Evolutionary conservation across 1,284 basidiomycete genomes (phyloP).

Genomic region (Paramarasmius palmivorus): DNA sequence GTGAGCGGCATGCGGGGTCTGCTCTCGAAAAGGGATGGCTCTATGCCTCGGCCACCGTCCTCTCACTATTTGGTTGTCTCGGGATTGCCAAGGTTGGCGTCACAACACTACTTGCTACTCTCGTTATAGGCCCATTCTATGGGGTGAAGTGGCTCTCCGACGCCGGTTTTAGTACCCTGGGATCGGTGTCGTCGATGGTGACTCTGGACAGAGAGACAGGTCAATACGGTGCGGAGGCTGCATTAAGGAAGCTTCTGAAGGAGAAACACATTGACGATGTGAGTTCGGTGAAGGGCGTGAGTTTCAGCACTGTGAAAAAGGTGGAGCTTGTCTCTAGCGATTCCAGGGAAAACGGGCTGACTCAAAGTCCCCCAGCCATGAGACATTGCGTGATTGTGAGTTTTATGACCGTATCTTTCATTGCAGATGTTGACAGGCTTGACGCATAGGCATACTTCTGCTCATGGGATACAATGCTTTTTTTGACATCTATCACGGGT

Average conservation of each 20-base stretch:
- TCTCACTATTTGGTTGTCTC: slow-evolving; percentile 15
- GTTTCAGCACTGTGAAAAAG: background rate
- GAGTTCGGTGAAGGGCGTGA: background rate
- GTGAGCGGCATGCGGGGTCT: slow-evolving; percentile 8
- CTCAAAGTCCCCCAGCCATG: no score
- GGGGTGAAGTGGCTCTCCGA: background rate
- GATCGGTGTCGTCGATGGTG: background rate
- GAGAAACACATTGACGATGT: background rate
- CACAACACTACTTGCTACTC: slow-evolving; percentile 4
- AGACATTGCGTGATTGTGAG: no score
- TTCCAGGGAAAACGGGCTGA: background rate
- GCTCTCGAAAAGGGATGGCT: slow-evolving; percentile 11
- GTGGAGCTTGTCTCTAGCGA: background rate
- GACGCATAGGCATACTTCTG: no score
- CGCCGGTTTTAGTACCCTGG: background rate
- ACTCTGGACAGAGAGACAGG: background rate
- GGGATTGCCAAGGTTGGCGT: no score
- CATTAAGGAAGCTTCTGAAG: background rate
- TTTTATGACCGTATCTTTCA: no score
- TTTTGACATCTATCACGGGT: background rate
- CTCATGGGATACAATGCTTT: background rate
- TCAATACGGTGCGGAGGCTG: background rate
- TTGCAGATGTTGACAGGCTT: no score
- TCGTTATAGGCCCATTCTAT: background rate
- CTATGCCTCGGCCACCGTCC: slow-evolving; percentile 10